A percentile compares a stretch with the other conserved stretches of the same genome.
Conservation (phyloP, 1,284 basidiomycete genomes). For the Cutaneotrichosporon dermatis region DNA sequence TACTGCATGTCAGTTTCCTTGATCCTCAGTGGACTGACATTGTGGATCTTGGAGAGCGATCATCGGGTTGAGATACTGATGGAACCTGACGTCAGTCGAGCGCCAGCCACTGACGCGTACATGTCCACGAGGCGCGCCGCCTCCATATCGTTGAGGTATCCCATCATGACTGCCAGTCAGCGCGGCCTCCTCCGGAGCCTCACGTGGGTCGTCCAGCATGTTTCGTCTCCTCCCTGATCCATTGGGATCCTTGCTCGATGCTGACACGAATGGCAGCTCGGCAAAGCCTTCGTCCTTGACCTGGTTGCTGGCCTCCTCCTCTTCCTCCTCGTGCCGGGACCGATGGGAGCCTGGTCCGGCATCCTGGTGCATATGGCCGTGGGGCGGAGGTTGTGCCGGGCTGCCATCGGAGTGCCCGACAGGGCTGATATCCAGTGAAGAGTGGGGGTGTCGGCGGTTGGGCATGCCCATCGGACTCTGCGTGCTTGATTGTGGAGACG, state of each 20-base stretch:
- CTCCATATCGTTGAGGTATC: conserved; percentile 2
- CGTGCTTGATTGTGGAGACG: too few relatives aligned
- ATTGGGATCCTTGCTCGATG: not conserved
- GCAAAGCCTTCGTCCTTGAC: not conserved
- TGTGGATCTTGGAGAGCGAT: conserved; percentile 15
- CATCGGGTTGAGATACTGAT: conserved; percentile 13
- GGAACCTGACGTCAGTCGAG: not conserved
- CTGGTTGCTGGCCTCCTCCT: not conserved
- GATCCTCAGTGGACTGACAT: too few relatives aligned
- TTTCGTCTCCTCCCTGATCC: not conserved
- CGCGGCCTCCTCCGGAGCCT: not conserved
- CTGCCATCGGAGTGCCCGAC: too few relatives aligned
- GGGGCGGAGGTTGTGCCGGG: too few relatives aligned
- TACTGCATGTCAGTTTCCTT: not conserved
- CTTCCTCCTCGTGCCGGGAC: not conserved
- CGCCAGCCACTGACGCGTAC: not conserved
- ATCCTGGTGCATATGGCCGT: not conserved
- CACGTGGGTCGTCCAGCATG: conserved; percentile 5
- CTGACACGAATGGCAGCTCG: not conserved
- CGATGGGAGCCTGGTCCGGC: not conserved
- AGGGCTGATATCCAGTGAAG: too few relatives aligned
- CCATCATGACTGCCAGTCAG: not conserved
- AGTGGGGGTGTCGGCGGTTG: too few relatives aligned
- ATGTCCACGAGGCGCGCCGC: conserved; percentile 3
- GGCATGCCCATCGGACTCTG: too few relatives aligned